These are phyloP conservation scores for Hyphopichia khmerensis DNA, from an alignment of 1,139 yeast species.

Conservation along the genomic window DNA sequence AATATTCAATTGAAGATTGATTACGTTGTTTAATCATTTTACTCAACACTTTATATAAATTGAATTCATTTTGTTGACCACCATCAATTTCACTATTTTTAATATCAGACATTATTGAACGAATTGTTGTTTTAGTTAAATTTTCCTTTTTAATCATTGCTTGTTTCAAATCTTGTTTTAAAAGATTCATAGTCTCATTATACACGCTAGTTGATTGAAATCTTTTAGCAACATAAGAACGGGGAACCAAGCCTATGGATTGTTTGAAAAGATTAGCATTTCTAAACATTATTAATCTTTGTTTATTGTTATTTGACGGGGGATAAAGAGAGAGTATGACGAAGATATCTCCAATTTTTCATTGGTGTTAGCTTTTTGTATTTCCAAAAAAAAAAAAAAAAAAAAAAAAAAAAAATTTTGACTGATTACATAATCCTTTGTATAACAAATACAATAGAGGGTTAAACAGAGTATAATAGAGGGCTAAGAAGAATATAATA, in stretches of 20 bases:
- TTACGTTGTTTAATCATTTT: constrained; percentile 20
- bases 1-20: constrained; percentile 15
- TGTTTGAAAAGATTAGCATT: not conserved
- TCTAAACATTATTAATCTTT: no score
- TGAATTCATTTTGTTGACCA: constrained; percentile 16
- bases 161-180: constrained; percentile 48
- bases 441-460: no score
- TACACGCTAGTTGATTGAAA: constrained; percentile 31
- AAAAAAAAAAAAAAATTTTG: no score
- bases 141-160: constrained; percentile 50
- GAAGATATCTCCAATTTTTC: no score
- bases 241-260: not conserved
- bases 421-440: no score
- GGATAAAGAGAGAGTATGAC: no score
- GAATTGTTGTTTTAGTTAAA: constrained; percentile 51
- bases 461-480: no score
- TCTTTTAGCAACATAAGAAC: constrained; percentile 2
- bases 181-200: constrained; percentile 24
- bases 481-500: no score
- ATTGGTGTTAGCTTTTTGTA: no score
- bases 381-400: no score
- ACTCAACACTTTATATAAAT: constrained; percentile 10
- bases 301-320: no score
- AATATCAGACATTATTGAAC: constrained; percentile 54
- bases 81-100: constrained; percentile 51